These are phyloP conservation scores for Arthrinium puccinioides DNA, from an alignment of 2,329 filamentous ascomycete genomes.

Conservation along the genomic window DNA sequence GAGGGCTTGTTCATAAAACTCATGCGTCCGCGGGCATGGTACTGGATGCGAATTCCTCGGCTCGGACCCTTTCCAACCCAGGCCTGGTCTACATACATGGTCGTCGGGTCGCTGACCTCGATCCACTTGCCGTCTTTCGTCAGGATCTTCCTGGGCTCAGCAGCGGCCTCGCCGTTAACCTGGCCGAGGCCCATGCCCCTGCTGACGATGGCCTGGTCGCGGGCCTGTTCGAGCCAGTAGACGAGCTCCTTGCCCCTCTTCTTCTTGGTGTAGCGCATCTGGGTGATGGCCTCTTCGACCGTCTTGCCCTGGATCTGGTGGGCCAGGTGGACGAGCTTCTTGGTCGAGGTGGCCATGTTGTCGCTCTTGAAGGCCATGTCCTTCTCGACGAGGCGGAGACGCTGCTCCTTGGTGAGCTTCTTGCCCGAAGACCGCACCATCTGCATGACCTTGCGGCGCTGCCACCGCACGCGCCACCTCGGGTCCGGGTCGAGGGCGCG, in stretches of 20 bases:
- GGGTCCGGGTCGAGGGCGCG: conserved; percentile 70
- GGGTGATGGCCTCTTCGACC: conserved; percentile 85
- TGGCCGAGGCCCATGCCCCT: conserved; percentile 75
- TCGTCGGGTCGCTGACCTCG: conserved; percentile 64
- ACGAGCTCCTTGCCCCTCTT: conserved; percentile 76
- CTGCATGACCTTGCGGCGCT: conserved; percentile 77
- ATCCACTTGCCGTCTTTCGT: conserved; percentile 70
- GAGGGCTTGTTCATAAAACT: conserved; percentile 63
- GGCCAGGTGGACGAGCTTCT: conserved; percentile 83
- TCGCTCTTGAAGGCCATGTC: conserved; percentile 53
- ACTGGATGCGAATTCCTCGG: conserved; percentile 51
- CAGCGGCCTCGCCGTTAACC: conserved; percentile 29
- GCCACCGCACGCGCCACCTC: conserved; percentile 61
- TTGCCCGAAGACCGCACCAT: conserved; percentile 63
- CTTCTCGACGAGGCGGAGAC: conserved; percentile 59
- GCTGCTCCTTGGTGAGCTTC: conserved; percentile 56
- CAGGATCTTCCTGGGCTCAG: conserved; percentile 51
- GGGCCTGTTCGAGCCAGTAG: conserved; percentile 72
- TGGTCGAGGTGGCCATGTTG: conserved; percentile 74
- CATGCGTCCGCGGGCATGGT: conserved; percentile 68
- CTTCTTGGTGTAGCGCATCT: conserved; percentile 96
- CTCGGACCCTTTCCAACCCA: conserved; percentile 79
- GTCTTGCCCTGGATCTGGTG: conserved; percentile 88
- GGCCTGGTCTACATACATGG: conserved; percentile 83
- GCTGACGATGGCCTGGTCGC: conserved; percentile 71